A percentile compares a stretch with the other conserved stretches of the same genome.
Conservation (phyloP, 495 filamentous ascomycete species). For the Cercophora newfieldiana region DNA sequence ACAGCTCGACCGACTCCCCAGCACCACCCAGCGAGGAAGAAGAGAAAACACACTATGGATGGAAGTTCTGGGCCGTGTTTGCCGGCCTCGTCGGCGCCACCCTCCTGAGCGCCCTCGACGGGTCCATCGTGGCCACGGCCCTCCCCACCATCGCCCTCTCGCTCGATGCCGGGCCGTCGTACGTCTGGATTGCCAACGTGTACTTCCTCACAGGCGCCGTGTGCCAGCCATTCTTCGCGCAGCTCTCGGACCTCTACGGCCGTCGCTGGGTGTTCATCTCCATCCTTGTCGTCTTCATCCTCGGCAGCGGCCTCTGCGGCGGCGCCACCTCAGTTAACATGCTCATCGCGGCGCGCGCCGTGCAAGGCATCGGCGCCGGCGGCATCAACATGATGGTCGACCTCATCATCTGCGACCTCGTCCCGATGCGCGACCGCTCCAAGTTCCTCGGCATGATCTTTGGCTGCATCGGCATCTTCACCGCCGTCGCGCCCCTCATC, state of each 20-base stretch:
- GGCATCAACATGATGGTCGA: constrained; percentile 76
- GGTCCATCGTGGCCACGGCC: constrained; percentile 43
- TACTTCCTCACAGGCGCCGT: constrained; percentile 36
- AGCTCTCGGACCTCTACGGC: constrained; percentile 28
- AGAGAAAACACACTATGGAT: not conserved
- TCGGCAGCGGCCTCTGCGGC: constrained; percentile 48
- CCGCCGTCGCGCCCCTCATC: constrained; percentile 67
- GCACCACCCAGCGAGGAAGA: not conserved
- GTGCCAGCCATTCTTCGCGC: constrained; percentile 25
- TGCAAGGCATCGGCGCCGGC: constrained; percentile 80
- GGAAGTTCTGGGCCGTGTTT: constrained; percentile 24
- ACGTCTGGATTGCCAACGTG: constrained; percentile 47
- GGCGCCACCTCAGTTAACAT: constrained; percentile 44
- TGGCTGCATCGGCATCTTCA: constrained; percentile 63
- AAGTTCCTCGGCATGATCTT: constrained; percentile 42
- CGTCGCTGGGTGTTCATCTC: constrained; percentile 21
- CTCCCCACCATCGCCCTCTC: constrained; percentile 40
- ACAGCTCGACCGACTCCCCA: not conserved
- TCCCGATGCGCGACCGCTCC: constrained; percentile 64
- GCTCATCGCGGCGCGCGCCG: constrained; percentile 71
- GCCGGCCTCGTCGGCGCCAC: not conserved
- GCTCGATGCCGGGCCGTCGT: constrained; percentile 33
- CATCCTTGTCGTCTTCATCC: constrained; percentile 38
- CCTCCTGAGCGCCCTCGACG: constrained; percentile 41
- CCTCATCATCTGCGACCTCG: constrained; percentile 68